These are phyloP conservation scores for Arabis alpina DNA, from an alignment of 345 rosid genomes.

Conservation along the genomic window DNA sequence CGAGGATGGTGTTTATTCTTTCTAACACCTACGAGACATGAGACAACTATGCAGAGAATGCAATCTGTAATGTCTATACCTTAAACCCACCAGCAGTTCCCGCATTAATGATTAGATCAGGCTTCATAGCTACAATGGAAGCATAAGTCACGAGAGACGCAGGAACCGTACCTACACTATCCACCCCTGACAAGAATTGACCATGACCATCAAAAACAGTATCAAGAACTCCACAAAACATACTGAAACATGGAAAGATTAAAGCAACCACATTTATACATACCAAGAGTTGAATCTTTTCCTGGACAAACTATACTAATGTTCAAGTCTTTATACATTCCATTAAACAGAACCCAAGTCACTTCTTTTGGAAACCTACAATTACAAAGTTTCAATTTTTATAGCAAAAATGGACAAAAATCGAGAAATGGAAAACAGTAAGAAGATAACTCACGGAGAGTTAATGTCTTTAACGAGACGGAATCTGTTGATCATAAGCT, in stretches of 20 bases:
- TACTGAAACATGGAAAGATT: neutral
- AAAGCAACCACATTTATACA: conserved; percentile 32
- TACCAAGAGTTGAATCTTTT: conserved; percentile 71
- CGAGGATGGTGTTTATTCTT: neutral
- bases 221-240: conserved; percentile 2
- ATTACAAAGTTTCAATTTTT: conserved; percentile 3
- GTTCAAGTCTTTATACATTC: conserved; percentile 63
- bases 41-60: neutral
- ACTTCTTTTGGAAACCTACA: conserved; percentile 85
- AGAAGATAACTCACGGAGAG: conserved; percentile 53
- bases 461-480: conserved; percentile 56
- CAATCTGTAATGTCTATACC: conserved; percentile 45
- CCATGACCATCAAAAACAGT: neutral
- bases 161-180: conserved; percentile 78
- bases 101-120: conserved; percentile 80
- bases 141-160: conserved; percentile 87
- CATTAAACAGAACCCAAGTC: conserved; percentile 81
- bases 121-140: conserved; percentile 71
- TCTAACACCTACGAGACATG: neutral
- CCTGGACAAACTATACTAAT: conserved; percentile 81
- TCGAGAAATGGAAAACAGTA: neutral
- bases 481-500: conserved; percentile 74
- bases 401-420: neutral
- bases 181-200: conserved; percentile 68
- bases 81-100: conserved; percentile 97